phyloP scores from a whole-genome alignment of 306 rosid genomes.

The Sophora flavescens region DNA sequence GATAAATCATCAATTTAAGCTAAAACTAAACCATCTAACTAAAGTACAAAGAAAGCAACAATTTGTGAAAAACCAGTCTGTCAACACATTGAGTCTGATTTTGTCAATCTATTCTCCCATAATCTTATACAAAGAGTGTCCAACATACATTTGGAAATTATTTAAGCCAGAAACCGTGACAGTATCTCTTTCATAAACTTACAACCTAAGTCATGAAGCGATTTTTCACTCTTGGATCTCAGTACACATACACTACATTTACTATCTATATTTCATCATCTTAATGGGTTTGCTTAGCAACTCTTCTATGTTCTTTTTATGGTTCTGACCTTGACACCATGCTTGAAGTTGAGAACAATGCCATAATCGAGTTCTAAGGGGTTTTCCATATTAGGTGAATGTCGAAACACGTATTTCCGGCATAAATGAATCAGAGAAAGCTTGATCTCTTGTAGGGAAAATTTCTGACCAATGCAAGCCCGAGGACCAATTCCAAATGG shows the following conservation, averaged over 20 bases:
- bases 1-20: slow-evolving; percentile 23
- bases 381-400: slow-evolving; percentile 80
- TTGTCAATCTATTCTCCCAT: not conserved
- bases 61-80: slow-evolving; percentile 1
- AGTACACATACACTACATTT: not conserved
- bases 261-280: slow-evolving; percentile 3
- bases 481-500: slow-evolving; percentile 96
- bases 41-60: no score
- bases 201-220: not conserved
- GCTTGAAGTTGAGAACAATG: slow-evolving; percentile 86
- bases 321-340: slow-evolving; percentile 78
- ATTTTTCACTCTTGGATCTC: slow-evolving; percentile 7
- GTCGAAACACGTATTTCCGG: slow-evolving; percentile 76
- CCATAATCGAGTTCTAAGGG: slow-evolving; percentile 90
- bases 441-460: slow-evolving; percentile 81
- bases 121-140: not conserved
- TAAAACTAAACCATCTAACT: not conserved
- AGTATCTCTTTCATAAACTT: not conserved
- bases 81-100: slow-evolving; percentile 1
- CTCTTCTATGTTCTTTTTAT: slow-evolving; percentile 49
- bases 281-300: not conserved
- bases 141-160: not conserved
- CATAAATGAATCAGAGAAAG: slow-evolving; percentile 85
- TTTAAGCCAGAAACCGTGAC: not conserved
- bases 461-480: slow-evolving; percentile 89